These are phyloP conservation scores for Termitomyces sp. DNA, from an alignment of 768 basidiomycete species.

Conservation along the genomic window DNA sequence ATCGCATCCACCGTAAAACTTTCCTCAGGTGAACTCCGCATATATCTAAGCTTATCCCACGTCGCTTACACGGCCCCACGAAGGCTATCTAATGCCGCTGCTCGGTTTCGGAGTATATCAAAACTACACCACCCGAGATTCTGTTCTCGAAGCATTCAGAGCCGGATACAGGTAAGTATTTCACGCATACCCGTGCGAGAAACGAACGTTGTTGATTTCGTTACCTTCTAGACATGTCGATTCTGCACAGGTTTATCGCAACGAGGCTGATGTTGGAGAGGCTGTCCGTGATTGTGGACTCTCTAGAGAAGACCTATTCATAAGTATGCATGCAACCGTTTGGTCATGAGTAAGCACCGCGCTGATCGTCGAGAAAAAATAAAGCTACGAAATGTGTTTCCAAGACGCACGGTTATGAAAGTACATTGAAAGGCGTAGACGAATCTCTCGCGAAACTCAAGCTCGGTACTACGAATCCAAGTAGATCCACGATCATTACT, in stretches of 20 bases:
- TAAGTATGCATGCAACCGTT: conserved; percentile 44
- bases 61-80: not conserved
- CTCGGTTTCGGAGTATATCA: conserved; percentile 71
- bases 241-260: conserved; percentile 64
- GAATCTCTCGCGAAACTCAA: conserved; percentile 50
- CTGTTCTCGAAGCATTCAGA: conserved; percentile 56
- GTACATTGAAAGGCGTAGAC: conserved; percentile 51
- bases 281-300: conserved; percentile 55
- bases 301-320: too few species aligned
- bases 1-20: conserved; percentile 18
- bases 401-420: conserved; percentile 58
- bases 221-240: conserved; percentile 79
- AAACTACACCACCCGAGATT: conserved; percentile 50
- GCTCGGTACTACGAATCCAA: conserved; percentile 43
- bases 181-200: not conserved
- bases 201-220: too few species aligned
- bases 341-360: not conserved
- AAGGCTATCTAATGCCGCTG: conserved; percentile 53
- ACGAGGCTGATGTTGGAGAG: conserved; percentile 56
- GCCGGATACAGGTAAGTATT: conserved; percentile 61
- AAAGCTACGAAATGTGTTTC: conserved; percentile 63
- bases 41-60: not conserved
- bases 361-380: too few species aligned
- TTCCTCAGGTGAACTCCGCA: conserved; percentile 11
- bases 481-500: not conserved